Evolutionary conservation across 768 basidiomycete species (phyloP), one percentile per base, ranked within the genome.

Genomic region (Amanita muscaria): DNA sequence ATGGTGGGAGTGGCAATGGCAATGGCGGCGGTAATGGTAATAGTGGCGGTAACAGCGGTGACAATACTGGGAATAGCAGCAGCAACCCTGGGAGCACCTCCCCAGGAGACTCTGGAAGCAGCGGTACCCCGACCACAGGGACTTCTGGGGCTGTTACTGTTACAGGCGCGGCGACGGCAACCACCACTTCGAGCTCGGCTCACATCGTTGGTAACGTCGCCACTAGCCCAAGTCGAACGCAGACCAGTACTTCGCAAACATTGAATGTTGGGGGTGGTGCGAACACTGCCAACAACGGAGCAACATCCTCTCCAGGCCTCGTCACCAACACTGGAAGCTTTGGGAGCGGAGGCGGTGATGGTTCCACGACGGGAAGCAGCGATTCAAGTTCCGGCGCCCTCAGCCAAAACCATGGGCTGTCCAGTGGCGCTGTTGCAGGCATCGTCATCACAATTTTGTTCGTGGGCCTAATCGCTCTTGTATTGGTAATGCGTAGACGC

Each of bases 401-500:
- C 32, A 51, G 56, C n/a, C 41, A 46, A 27, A 57, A 56, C 37
- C 54, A 56, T 15, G 61, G 60, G 9, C 32, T 75, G 2, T 69
- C 77, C 3, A 54, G 50, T 0, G 76, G 69, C 21, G 69, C 65
- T 18, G 70, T 79, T 37, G 74, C 69, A 7, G 79, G 60, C 30
- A 72, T 79, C 35, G 53, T 57, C 4, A 52, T 64, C 34, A 46
- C 66, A 3, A 52, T 63, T 37, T 27, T 67, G 15, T 40, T 77
- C 22, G 39, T 64, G 34, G 38, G 65, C 15, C 42, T 75, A 7
- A 53, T 48, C 5, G 40, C 73, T 10, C 22, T 68, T 16, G 15
- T 80, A 10, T 53, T 76, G 39, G 35, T 72, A 31, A 50, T 76
- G 22, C 73, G 80, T 30, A 68, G 65, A 24, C 74, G 76, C 21